Conservation (phyloP, 164 flowering plant genomes). For the Liriodendron chinense region DNA sequence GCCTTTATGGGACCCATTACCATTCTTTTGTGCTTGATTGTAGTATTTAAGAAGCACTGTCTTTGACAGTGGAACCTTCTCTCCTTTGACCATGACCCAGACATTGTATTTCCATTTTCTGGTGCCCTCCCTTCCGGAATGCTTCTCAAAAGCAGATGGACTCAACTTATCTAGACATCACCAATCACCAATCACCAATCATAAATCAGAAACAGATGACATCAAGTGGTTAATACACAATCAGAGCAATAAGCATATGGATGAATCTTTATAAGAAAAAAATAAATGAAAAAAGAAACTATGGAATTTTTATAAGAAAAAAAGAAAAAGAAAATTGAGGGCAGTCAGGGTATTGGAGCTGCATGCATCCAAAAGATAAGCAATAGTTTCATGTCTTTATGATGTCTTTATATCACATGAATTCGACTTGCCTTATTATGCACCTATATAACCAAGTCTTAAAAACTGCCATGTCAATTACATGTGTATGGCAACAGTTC, state of each 20-base stretch:
- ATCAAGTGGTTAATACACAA: not conserved
- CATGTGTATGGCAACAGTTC: not conserved
- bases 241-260: not conserved
- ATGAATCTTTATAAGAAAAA: not conserved
- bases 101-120: constrained; percentile 85
- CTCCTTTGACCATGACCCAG: constrained; percentile 76
- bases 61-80: constrained; percentile 72
- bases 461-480: not conserved
- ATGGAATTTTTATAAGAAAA: not conserved
- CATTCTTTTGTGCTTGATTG: constrained; percentile 48
- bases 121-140: constrained; percentile 80
- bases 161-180: constrained; percentile 59
- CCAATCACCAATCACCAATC: constrained; percentile 14
- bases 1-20: constrained; percentile 48
- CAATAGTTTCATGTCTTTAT: not conserved
- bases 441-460: not conserved
- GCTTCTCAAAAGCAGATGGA: constrained; percentile 93
- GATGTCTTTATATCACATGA: too few relatives aligned
- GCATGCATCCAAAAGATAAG: not conserved
- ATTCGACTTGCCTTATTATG: not conserved
- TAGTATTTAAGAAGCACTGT: constrained; percentile 76
- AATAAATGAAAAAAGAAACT: not conserved
- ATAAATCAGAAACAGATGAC: not conserved
- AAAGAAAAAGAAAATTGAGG: too few relatives aligned
- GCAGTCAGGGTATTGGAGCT: not conserved